Evolutionary conservation across 495 filamentous ascomycete genomes (phyloP), one percentile per base, ranked within the genome.

Genomic region (Gamarada debralockiae): DNA sequence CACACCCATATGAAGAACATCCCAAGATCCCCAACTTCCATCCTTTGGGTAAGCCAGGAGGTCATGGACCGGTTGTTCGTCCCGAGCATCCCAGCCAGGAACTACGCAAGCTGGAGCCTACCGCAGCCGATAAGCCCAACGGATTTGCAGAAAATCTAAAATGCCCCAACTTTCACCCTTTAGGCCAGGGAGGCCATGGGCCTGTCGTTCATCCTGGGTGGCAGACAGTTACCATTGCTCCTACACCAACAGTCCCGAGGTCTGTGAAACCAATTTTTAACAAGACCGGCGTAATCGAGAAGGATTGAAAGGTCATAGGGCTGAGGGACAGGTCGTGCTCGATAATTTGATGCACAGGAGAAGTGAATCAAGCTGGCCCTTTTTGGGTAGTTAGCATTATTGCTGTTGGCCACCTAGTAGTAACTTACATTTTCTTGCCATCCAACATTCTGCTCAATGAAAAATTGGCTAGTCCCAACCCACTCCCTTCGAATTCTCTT

Each of bases 191-290:
- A n/a, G n/a, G n/a, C n/a, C n/a, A n/a, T n/a, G n/a, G n/a, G n/a
- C n/a, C n/a, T n/a, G n/a, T n/a, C n/a, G n/a, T n/a, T n/a, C n/a
- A n/a, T n/a, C n/a, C n/a, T n/a, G n/a, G n/a, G n/a, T n/a, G n/a
- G n/a, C n/a, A n/a, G n/a, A n/a, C n/a, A n/a, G n/a, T n/a, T n/a
- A n/a, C n/a, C n/a, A n/a, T n/a, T n/a, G n/a, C n/a, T n/a, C n/a
- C n/a, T n/a, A n/a, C n/a, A n/a, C n/a, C n/a, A 5, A 27, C 6
- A 18, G 43, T 41, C 13, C 23, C 31, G 8, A 55, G 38, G 36
- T 60, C 57, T 13, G 36, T 42, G 20, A 60, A 60, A 9, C 57
- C 57, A 52, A 3, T 52, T 52, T 15, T 31, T 6, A 14, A 56
- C 42, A 2, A 56, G 8, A 9, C 14, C 6, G 8, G 18, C 29